Percentiles rank a stretch among this genome's conserved stretches.
These are phyloP conservation scores for Leccinum fallax DNA, from an alignment of 1,284 basidiomycete species.

Conservation along the genomic window DNA sequence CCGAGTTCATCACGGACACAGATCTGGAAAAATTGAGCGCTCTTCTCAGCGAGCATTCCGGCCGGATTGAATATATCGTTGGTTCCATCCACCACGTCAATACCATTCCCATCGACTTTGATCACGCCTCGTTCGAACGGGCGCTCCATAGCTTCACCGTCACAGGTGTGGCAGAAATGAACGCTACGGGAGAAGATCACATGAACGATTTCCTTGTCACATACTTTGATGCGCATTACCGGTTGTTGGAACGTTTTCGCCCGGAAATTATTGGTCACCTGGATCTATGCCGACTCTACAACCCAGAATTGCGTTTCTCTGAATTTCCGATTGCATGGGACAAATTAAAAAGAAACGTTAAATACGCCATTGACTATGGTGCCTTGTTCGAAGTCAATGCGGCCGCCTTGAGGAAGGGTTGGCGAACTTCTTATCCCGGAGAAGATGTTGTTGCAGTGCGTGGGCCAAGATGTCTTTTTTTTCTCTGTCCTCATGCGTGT, in stretches of 20 bases:
- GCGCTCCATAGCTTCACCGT: constrained; percentile 52
- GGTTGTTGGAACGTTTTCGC: constrained; percentile 66
- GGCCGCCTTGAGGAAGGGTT: constrained; percentile 91
- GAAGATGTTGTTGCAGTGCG: constrained; percentile 75
- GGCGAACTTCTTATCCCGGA: constrained; percentile 85
- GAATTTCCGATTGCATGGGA: constrained; percentile 62
- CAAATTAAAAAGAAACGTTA: constrained; percentile 78
- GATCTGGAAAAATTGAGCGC: constrained; percentile 65
- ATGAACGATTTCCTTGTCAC: constrained; percentile 56
- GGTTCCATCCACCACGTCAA: constrained; percentile 94
- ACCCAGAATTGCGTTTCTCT: constrained; percentile 56
- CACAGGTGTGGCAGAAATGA: constrained; percentile 29
- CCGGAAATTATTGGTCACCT: constrained; percentile 95
- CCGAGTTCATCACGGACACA: constrained; percentile 78
- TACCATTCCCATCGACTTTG: constrained; percentile 92
- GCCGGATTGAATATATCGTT: constrained; percentile 85
- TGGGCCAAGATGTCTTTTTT: constrained; percentile 20
- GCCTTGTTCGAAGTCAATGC: constrained; percentile 94
- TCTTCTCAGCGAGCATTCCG: constrained; percentile 47
- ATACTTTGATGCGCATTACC: constrained; percentile 86
- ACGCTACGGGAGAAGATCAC: constrained; percentile 20
- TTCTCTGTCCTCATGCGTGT: constrained; percentile 26
- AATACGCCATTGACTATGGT: constrained; percentile 78
- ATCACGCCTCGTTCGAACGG: constrained; percentile 66
- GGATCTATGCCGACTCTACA: constrained; percentile 86